Evolutionary conservation across 2,329 filamentous ascomycete genomes (phyloP).

Genomic region (Colletotrichum sp.): DNA sequence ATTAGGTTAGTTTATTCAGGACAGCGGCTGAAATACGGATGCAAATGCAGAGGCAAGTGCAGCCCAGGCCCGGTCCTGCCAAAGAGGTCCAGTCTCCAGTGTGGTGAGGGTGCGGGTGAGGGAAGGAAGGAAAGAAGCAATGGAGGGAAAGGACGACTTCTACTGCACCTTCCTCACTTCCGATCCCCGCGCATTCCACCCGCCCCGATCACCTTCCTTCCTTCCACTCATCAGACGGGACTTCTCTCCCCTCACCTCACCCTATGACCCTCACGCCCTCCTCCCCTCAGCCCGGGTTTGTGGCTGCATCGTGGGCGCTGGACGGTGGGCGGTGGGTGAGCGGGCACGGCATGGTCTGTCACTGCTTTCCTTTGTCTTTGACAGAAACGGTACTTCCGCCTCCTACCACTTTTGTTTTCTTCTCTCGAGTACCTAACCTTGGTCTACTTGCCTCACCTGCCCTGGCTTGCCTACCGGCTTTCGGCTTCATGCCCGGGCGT

Average conservation of each 20-base stretch:
- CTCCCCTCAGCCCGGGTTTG: not conserved
- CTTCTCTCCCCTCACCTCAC: not conserved
- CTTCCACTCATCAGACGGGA: not conserved
- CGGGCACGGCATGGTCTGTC: not conserved
- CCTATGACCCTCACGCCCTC: not conserved
- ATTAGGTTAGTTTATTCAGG: not conserved
- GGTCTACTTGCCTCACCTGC: not conserved
- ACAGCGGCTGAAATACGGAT: not conserved
- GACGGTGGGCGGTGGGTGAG: not conserved
- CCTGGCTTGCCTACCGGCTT: not conserved
- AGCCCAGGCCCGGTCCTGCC: not conserved
- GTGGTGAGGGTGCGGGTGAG: not conserved
- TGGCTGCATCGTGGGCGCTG: conserved; percentile 8
- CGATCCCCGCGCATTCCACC: conserved; percentile 21
- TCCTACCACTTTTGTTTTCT: not conserved
- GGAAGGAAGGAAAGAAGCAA: not conserved
- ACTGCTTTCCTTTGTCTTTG: not conserved
- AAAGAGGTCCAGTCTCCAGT: not conserved
- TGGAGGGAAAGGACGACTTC: not conserved
- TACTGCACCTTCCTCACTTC: not conserved
- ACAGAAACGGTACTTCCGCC: not conserved
- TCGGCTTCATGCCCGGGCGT: not conserved
- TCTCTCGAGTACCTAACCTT: not conserved
- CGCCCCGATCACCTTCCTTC: conserved; percentile 15
- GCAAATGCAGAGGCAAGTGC: not conserved